Evolutionary conservation across 371 early-diverging fungal genomes (phyloP).

Genomic region (Encephalitozoon intestinalis): DNA sequence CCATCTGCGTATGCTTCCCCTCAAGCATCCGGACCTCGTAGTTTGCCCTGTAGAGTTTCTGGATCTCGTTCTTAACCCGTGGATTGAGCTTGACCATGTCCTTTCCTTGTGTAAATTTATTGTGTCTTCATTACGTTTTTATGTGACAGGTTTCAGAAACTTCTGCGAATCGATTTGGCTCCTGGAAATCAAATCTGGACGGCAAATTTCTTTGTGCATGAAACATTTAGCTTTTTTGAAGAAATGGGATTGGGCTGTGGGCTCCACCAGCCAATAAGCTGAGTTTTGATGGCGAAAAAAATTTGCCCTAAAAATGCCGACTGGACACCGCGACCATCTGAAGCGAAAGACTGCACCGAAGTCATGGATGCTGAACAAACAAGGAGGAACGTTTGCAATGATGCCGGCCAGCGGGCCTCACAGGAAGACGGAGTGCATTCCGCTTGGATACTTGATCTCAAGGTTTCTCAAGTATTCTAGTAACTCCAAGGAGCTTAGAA

Average conservation of each 20-base stretch:
- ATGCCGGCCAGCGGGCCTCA: constrained; percentile 95
- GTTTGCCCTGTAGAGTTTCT: constrained; percentile 51
- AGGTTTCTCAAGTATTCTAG: constrained; percentile 96
- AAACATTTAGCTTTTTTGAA: not conserved
- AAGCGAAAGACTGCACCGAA: constrained; percentile 97
- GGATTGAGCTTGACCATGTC: constrained; percentile 24
- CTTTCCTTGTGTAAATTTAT: constrained; percentile 19
- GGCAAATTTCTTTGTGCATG: not conserved
- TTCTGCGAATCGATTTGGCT: not conserved
- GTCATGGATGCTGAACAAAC: constrained; percentile 99
- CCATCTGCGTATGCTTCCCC: constrained; percentile 37
- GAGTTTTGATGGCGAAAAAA: constrained; percentile 37
- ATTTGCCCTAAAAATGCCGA: constrained; percentile 46
- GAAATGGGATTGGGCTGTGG: not conserved
- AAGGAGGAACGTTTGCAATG: constrained; percentile 90
- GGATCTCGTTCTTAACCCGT: constrained; percentile 50
- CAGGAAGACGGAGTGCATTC: constrained; percentile 95
- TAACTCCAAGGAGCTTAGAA: constrained; percentile 85
- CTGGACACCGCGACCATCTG: constrained; percentile 96
- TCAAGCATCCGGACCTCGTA: constrained; percentile 42
- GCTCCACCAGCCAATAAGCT: not conserved
- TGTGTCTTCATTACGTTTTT: not conserved
- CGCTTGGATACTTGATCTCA: constrained; percentile 88
- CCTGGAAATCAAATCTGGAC: not conserved
- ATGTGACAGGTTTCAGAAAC: not conserved